Evolutionary conservation across 208 protist species (phyloP).

Genomic region (Dictyostelium gargantuum): DNA sequence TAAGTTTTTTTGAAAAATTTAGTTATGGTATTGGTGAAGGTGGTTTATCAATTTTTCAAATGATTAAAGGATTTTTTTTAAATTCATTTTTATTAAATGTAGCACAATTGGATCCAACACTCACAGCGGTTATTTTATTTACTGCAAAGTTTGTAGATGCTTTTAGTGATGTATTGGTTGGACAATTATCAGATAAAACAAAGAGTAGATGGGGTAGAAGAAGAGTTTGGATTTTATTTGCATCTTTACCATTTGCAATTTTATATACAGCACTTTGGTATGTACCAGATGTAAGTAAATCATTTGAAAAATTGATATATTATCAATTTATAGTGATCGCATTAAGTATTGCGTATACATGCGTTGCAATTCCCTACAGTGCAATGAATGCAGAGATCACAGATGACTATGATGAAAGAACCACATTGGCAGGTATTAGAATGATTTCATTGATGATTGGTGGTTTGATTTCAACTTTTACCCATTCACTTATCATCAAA

Average conservation of each 20-base stretch:
- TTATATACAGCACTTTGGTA: conserved; percentile 52
- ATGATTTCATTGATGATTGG: conserved; percentile 58
- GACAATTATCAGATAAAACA: conserved; percentile 37
- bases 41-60: conserved; percentile 33
- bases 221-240: conserved; percentile 64
- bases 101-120: conserved; percentile 14
- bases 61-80: conserved; percentile 66
- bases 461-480: conserved; percentile 22
- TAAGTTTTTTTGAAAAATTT: neutral
- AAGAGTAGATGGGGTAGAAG: conserved; percentile 32
- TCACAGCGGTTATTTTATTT: conserved; percentile 49
- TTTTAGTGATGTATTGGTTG: conserved; percentile 59
- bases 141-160: conserved; percentile 57
- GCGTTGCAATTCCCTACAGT: conserved; percentile 34
- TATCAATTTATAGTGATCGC: conserved; percentile 31
- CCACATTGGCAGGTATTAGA: neutral
- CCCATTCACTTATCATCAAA: conserved; percentile 22
- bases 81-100: conserved; percentile 50
- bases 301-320: neutral
- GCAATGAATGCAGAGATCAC: conserved; percentile 57
- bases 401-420: conserved; percentile 57
- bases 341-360: conserved; percentile 14
- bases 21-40: conserved; percentile 31
- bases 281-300: neutral
- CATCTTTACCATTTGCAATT: conserved; percentile 17